Evolutionary conservation across 495 filamentous ascomycete species (phyloP), one percentile per base, ranked within the genome.

Genomic region (Tuber umbilicatum): DNA sequence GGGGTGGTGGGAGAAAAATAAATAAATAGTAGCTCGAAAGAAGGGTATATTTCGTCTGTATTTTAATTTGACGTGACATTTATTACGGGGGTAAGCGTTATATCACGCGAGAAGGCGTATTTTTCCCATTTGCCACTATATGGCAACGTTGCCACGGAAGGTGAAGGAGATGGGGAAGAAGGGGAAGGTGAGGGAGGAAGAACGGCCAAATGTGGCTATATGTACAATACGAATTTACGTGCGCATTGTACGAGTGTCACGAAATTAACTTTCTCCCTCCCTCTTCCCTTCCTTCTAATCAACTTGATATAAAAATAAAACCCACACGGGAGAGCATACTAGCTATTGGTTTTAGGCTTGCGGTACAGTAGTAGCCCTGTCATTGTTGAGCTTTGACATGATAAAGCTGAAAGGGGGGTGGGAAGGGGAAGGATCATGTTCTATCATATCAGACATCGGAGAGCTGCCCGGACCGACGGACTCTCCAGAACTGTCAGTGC

Each of bases 221-320:
- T 47, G 2, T 10, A 5, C 41, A 42, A 16, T 55, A 55, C 9
- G 50, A 6, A 3, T 27, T 55, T 55, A 50, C 19, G 45, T 50
- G 45, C 45, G 45, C 45, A 50, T n/a, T 17, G 45, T 50, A n/a
- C 23, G 21, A n/a, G 45, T 50, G 21, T 50, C 45, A n/a, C 17
- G 21, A 50, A 50, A 50, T 50, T 50, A 50, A 7, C n/a, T 14
- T 10, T 9, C n/a, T 60, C n/a, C 55, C 55, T 64, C 10, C 55
- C 55, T 35, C 55, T 64, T 16, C 55, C 55, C 17, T 35, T 14
- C 27, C 35, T 64, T 64, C 55, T 64, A 5, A 19, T 17, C 55
- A 17, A 64, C 55, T 2, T 64, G 31, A 35, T 64, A 64, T 35
- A 64, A 64, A 64, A 64, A 64, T 64, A 64, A 64, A 64, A 64